Evolutionary conservation across 345 rosid genomes (phyloP), one percentile per base, ranked within the genome.

Genomic region (Xanthoceras sorbifolium): DNA sequence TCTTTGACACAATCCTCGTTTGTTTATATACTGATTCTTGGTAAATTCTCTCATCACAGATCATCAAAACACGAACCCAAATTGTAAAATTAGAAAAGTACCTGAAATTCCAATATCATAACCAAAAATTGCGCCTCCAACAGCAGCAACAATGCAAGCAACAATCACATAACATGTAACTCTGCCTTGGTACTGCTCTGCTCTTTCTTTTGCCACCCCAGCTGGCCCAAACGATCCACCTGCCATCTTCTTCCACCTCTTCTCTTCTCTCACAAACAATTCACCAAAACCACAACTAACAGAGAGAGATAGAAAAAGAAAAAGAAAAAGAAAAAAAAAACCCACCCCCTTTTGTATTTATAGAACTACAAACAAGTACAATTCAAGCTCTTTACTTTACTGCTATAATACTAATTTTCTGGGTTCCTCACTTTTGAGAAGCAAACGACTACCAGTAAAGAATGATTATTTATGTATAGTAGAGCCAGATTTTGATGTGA

Each of bases 71-170:
- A 42, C n/a, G 6, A 67, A 67, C 23, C 29, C 28, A 22, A 42
- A 67, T 12, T 20, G 7, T n/a, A 4, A 26, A 67, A 57, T 3
- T 17, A 60, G n/a, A 68, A 18, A 2, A 26, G 31, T 64, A 91
- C 99, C 98, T 84, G 99, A 93, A 78, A 95, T 82, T 77, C 98
- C 98, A 77, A 92, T 87, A 80, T 95, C 99, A 82, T 95, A 95
- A 38, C 98, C 98, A 48, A 95, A 95, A 75, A 95, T 81, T 25
- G 96, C 84, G 67, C 99, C 98, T 34, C 99, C 98, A 83, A 88
- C 79, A 29, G 97, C 97, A 29, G 97, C 98, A 75, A 88, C 81
- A 67, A 90, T 29, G 82, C 96, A 93, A 14, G 96, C 84, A 62
- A 91, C 75, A 36, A 92, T 48, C 72, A 95, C 99, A 83, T 85